These are phyloP conservation scores for Calonectria montana DNA, from an alignment of 2,329 filamentous ascomycete genomes.

Conservation along the genomic window DNA sequence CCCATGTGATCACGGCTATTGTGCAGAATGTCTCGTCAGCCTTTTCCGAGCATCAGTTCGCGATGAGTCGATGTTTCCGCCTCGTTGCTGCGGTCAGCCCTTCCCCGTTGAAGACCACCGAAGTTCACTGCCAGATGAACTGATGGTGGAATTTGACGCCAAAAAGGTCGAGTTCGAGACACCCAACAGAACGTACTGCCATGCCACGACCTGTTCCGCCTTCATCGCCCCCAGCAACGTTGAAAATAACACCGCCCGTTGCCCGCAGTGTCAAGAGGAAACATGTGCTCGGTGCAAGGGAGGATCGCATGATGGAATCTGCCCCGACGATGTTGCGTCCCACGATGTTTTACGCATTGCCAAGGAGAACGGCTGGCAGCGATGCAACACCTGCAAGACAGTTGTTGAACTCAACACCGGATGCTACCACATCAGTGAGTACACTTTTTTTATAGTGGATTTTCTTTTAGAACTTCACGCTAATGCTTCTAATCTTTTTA, in stretches of 20 bases:
- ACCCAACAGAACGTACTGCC: slow-evolving; percentile 63
- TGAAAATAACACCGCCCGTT: slow-evolving; percentile 50
- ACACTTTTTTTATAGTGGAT: accelerated
- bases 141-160: slow-evolving; percentile 51
- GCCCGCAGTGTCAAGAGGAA: slow-evolving; percentile 51
- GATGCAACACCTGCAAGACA: slow-evolving; percentile 56
- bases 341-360: slow-evolving; percentile 56
- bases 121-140: slow-evolving; percentile 48
- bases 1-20: slow-evolving; percentile 63
- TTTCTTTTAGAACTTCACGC: neutral
- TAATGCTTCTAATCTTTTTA: slow-evolving; percentile 6
- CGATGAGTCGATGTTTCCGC: slow-evolving; percentile 66
- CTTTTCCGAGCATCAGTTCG: slow-evolving; percentile 57
- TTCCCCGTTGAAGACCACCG: slow-evolving; percentile 53
- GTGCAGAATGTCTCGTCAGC: slow-evolving; percentile 56
- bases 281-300: slow-evolving; percentile 66
- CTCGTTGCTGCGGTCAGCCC: slow-evolving; percentile 59
- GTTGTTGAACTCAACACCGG: slow-evolving; percentile 62
- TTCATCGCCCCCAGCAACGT: slow-evolving; percentile 58
- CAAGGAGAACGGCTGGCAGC: slow-evolving; percentile 59
- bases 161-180: slow-evolving; percentile 64
- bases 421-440: slow-evolving; percentile 69
- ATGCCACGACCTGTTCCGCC: slow-evolving; percentile 52
- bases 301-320: slow-evolving; percentile 57
- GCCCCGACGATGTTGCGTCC: slow-evolving; percentile 54